Conservation (phyloP, 805 yeast species). For the Ogataea zsoltii region DNA sequence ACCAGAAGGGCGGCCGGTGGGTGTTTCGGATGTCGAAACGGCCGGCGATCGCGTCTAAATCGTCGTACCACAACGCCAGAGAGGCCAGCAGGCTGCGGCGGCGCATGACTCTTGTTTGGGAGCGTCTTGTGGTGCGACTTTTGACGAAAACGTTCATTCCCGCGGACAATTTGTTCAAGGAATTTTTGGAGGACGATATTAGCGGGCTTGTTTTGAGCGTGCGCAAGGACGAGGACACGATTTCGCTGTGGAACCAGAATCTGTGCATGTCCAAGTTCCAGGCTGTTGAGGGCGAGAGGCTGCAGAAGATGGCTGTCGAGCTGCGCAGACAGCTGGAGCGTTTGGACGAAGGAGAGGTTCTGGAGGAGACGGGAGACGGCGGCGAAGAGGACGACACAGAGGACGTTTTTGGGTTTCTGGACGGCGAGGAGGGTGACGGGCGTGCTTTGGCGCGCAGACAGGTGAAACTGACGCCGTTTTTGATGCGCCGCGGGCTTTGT, state of each 20-base stretch:
- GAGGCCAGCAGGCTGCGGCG: conserved; percentile 11
- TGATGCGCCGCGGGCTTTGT: conserved; percentile 45
- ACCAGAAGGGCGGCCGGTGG: conserved; percentile 65
- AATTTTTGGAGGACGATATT: conserved; percentile 48
- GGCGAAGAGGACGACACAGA: neutral
- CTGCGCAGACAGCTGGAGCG: conserved; percentile 8
- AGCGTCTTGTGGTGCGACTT: conserved; percentile 51
- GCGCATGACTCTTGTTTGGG: conserved; percentile 50
- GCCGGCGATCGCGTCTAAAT: neutral
- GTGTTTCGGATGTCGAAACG: conserved; percentile 46
- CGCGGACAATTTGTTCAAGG: conserved; percentile 38
- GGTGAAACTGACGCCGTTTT: conserved; percentile 41
- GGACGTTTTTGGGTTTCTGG: neutral
- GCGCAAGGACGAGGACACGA: conserved; percentile 58
- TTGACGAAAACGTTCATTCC: conserved; percentile 52
- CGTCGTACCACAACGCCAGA: too few relatives aligned
- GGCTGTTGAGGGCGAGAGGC: conserved; percentile 15
- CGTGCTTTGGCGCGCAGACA: conserved; percentile 10
- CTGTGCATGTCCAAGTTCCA: conserved; percentile 35
- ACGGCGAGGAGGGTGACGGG: conserved; percentile 18
- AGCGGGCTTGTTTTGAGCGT: conserved; percentile 61
- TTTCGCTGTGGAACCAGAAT: conserved; percentile 64
- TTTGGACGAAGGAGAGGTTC: conserved; percentile 4
- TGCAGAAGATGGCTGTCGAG: conserved; percentile 8
- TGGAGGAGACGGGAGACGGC: neutral